Conservation (phyloP, 2,329 filamentous ascomycete species). For the Endocalyx cinctus region DNA sequence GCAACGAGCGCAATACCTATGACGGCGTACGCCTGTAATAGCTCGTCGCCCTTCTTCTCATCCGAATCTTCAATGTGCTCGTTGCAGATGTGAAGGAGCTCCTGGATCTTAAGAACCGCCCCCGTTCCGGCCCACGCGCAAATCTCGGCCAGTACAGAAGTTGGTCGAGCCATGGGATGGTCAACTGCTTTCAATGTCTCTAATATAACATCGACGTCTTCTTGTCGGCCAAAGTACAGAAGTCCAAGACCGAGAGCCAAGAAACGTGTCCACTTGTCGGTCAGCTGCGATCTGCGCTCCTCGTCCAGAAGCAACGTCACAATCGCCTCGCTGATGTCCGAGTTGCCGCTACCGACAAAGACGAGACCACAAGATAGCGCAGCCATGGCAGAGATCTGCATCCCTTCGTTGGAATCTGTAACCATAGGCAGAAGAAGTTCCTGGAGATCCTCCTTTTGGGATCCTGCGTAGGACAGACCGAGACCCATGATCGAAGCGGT, state of each 20-base stretch:
- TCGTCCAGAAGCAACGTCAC: conserved; percentile 91
- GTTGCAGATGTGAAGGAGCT: conserved; percentile 95
- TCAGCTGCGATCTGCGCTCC: conserved; percentile 82
- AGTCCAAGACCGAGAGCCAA: conserved; percentile 90
- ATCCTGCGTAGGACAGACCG: conserved; percentile 89
- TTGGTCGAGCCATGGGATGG: conserved; percentile 95
- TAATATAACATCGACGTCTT: conserved; percentile 96
- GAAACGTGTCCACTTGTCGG: conserved; percentile 98
- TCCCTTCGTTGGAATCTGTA: conserved; percentile 75
- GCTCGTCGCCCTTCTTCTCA: conserved; percentile 90
- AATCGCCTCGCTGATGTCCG: conserved; percentile 87
- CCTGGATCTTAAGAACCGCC: conserved; percentile 93
- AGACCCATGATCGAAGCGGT: conserved; percentile 93
- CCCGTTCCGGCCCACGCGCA: conserved; percentile 98
- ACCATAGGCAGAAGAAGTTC: conserved; percentile 84
- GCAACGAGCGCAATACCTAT: conserved; percentile 89
- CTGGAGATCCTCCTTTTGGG: conserved; percentile 84
- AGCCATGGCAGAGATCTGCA: conserved; percentile 96
- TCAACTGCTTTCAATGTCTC: conserved; percentile 97
- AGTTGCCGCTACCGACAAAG: conserved; percentile 87
- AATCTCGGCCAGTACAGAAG: conserved; percentile 87
- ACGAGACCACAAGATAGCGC: conserved; percentile 85
- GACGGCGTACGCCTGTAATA: conserved; percentile 93
- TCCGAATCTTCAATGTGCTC: conserved; percentile 93
- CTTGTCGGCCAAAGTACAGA: conserved; percentile 92